Evolutionary conservation across 306 rosid genomes (phyloP), one percentile per base, ranked within the genome.

Genomic region (Carpinus fangiana): DNA sequence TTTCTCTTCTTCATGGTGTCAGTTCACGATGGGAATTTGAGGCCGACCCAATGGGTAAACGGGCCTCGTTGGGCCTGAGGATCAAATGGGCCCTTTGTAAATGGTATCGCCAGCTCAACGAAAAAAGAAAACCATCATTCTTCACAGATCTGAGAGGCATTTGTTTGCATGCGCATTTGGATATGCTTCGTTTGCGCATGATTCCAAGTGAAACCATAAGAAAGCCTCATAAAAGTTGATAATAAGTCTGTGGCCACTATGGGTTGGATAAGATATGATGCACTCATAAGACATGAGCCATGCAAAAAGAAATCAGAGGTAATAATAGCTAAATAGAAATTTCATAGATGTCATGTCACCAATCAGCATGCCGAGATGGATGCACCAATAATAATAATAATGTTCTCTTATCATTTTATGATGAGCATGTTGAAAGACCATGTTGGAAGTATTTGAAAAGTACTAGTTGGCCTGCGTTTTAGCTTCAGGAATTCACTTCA

Each of bases 211-310:
- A 52, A 20, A 34, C 66, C 53, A 73, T 62, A 16, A 7, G 70
- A 68, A 56, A 34, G 26, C 62, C 60, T 48, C 70, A 11, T 47
- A 12, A 70, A 12, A 70, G 60, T 31, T 45, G 81, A 76, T 76
- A 76, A 82, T 46, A 48, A 50, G 50, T 68, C 7, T 82, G 86
- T 79, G 83, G 86, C 64, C 56, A 21, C 26, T 21, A 75, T 72
- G 7, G 47, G 14, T 31, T 73, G 82, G 78, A 73, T 56, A 77
- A 64, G 74, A 75, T 81, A 60, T 34, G 53, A 57, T 54, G 68
- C 60, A 71, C 56, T 43, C 54, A 10, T 18, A 20, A 11, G 56
- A 55, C 55, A 59, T 17, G 21, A 18, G 65, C 57, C 47, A 67
- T 70, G 79, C 72, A 50, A n/a, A 46, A 46, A 23, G 28, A 17